Evolutionary conservation across 257 asterid species (phyloP).

Genomic region (Solanum medicagineum): DNA sequence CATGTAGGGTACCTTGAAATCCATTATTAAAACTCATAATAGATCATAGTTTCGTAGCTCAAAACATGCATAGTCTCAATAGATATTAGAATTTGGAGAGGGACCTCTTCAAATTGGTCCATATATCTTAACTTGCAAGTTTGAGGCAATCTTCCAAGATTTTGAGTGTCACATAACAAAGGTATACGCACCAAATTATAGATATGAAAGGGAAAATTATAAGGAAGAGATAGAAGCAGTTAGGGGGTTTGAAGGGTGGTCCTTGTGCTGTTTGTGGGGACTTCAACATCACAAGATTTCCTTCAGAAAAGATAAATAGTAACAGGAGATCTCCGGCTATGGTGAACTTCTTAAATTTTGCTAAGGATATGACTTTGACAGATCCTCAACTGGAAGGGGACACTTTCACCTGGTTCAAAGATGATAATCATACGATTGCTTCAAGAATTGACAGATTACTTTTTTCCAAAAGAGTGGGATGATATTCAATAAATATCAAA

Average conservation of each 20-base stretch:
- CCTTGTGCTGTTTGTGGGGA: not conserved
- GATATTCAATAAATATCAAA: not conserved
- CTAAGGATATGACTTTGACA: not conserved
- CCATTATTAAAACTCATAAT: too few relatives aligned
- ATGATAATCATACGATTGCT: not conserved
- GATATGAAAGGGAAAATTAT: not conserved
- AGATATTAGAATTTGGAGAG: not conserved
- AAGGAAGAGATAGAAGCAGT: not conserved
- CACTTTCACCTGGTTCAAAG: not conserved
- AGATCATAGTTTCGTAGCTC: too few relatives aligned
- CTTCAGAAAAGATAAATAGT: not conserved
- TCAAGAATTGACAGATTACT: not conserved
- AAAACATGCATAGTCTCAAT: too few relatives aligned
- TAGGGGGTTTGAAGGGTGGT: not conserved
- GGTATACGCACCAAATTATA: not conserved
- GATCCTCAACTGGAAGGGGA: not conserved
- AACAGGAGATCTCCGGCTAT: not conserved
- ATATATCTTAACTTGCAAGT: not conserved
- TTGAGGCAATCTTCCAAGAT: not conserved
- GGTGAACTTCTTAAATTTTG: not conserved
- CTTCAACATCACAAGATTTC: not conserved
- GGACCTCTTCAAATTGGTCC: not conserved
- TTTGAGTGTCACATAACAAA: not conserved
- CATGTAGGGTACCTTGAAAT: too few relatives aligned
- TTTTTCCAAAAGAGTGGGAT: not conserved